Evolutionary conservation across 352 stramenopile species (phyloP).

Genomic region (Pythium coloratum): DNA sequence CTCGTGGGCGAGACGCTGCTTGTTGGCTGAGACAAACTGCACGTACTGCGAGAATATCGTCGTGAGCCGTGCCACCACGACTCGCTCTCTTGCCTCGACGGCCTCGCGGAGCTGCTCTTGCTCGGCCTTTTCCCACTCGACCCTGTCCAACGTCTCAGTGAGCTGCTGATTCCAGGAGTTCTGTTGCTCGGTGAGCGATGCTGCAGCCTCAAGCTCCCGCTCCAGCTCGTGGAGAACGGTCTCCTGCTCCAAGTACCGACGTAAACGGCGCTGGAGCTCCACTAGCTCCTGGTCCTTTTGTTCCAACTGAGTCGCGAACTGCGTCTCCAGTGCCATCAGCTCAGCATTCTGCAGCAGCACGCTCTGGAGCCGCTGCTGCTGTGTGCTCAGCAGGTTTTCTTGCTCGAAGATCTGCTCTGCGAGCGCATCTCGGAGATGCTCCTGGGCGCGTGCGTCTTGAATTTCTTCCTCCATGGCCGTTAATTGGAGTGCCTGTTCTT

Average conservation of each 20-base stretch:
- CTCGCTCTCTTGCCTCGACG: slow-evolving; percentile 20
- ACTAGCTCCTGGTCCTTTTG: background rate
- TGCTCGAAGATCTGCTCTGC: slow-evolving; percentile 42
- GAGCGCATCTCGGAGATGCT: slow-evolving; percentile 29
- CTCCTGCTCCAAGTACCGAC: slow-evolving; percentile 8
- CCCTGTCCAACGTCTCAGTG: slow-evolving; percentile 16
- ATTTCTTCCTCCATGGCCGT: slow-evolving; percentile 20
- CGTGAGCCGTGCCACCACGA: slow-evolving; percentile 20
- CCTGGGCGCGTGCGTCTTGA: slow-evolving; percentile 19
- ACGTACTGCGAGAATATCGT: slow-evolving; percentile 31
- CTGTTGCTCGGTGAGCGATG: slow-evolving; percentile 28
- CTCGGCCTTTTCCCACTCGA: slow-evolving; percentile 22
- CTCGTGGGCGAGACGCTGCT: slow-evolving; percentile 12
- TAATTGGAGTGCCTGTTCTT: slow-evolving; percentile 25
- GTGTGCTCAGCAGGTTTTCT: slow-evolving; percentile 29
- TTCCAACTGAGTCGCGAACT: slow-evolving; percentile 19
- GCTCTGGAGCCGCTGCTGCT: slow-evolving; percentile 37
- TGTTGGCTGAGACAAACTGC: slow-evolving; percentile 21
- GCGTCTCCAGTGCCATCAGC: slow-evolving; percentile 32
- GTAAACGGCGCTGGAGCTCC: slow-evolving; percentile 1
- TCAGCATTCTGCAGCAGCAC: slow-evolving; percentile 40
- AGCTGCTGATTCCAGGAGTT: slow-evolving; percentile 32
- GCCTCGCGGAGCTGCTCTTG: slow-evolving; percentile 24
- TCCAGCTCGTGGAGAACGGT: slow-evolving; percentile 22
- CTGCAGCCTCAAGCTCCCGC: slow-evolving; percentile 25